Conservation (phyloP, 2,329 filamentous ascomycete genomes). For the Claviceps sp. region DNA sequence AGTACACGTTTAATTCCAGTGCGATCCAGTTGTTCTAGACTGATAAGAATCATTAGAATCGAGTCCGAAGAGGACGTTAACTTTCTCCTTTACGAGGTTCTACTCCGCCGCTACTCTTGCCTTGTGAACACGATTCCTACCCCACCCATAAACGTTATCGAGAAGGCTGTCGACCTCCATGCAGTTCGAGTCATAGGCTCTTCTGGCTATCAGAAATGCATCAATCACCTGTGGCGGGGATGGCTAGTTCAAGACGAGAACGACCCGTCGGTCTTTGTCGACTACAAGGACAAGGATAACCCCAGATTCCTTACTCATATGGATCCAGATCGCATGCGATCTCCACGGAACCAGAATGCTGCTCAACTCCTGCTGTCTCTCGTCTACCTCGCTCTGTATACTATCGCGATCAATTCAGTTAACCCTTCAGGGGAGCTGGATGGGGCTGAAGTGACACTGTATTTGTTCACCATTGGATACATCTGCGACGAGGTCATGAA, state of each 20-base stretch:
- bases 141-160: conserved; percentile 72
- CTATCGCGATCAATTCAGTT: conserved; percentile 84
- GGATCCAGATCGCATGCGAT: conserved; percentile 87
- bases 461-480: conserved; percentile 84
- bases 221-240: conserved; percentile 82
- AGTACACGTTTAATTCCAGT: conserved; percentile 10
- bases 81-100: conserved; percentile 66
- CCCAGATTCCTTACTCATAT: conserved; percentile 68
- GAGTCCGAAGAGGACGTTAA: conserved; percentile 68
- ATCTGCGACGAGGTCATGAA: conserved; percentile 79
- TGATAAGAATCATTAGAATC: conserved; percentile 40
- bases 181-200: conserved; percentile 79
- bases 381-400: conserved; percentile 74
- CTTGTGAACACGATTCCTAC: conserved; percentile 59
- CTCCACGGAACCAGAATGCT: conserved; percentile 82
- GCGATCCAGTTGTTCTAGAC: neutral
- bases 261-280: conserved; percentile 77
- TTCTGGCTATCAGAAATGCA: conserved; percentile 91
- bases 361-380: conserved; percentile 77
- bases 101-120: conserved; percentile 83
- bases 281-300: conserved; percentile 73
- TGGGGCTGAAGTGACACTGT: conserved; percentile 68
- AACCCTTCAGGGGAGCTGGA: conserved; percentile 78
- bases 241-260: conserved; percentile 96
- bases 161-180: conserved; percentile 87